phyloP scores from a whole-genome alignment of 1,139 yeast species.

The Geotrichum citri-aurantii region DNA sequence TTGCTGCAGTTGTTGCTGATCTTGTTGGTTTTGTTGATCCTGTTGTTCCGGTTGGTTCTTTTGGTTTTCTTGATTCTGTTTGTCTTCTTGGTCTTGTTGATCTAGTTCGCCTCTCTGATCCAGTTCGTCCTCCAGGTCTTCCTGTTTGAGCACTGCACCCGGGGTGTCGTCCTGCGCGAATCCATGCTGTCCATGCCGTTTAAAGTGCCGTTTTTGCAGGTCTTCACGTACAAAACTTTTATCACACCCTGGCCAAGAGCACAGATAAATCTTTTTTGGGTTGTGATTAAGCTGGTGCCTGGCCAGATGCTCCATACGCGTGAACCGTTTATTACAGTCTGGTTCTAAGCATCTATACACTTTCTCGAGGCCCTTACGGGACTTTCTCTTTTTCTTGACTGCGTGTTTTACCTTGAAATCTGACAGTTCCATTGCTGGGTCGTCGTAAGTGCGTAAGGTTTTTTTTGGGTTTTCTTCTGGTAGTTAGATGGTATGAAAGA shows the following conservation, averaged over 20 bases:
- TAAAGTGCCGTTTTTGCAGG: conserved; percentile 14
- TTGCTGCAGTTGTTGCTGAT: not conserved
- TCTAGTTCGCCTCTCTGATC: no score
- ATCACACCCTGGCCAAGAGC: conserved; percentile 17
- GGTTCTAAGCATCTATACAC: conserved; percentile 44
- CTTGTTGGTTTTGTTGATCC: not conserved
- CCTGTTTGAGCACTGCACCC: not conserved
- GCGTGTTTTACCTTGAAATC: not conserved
- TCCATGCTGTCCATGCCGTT: conserved; percentile 11
- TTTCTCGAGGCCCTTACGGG: conserved; percentile 34
- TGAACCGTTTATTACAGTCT: conserved; percentile 56
- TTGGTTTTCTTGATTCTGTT: not conserved
- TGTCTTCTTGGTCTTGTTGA: not conserved
- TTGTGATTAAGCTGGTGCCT: conserved; percentile 18
- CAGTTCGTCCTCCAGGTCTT: no score
- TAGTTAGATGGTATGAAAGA: not conserved
- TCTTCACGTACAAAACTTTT: conserved; percentile 18
- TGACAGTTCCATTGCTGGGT: not conserved
- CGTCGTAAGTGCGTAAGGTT: no score
- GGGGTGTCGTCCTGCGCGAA: not conserved
- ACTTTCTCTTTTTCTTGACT: conserved; percentile 20
- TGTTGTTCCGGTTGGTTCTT: not conserved
- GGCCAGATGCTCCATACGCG: conserved; percentile 44
- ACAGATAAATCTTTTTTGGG: conserved; percentile 15
- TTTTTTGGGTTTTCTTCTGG: not conserved